Base-by-base conservation (phyloP, 2,329 filamentous ascomycete genomes). In the Xylaria sp. region DNA sequence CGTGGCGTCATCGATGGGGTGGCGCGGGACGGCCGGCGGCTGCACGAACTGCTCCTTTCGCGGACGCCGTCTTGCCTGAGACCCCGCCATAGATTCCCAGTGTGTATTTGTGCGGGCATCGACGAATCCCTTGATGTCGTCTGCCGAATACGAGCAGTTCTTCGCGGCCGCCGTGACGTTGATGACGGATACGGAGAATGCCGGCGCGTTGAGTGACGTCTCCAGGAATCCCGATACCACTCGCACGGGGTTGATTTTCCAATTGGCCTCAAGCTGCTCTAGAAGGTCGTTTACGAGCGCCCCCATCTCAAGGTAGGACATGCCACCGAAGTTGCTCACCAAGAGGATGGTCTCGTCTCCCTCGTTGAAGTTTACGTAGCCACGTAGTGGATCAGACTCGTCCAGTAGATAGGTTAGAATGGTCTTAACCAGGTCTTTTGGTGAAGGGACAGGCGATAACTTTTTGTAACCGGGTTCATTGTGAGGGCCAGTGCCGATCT, bases 171-270 rank as follows among this genome's bases (percentile, higher is more conserved):
- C 83, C 0, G 84, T 84, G 47, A 89, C 76, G 76, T 90, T 92
- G 74, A 92, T 80, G 58, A 93, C 73, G 3, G 90, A 91, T 5
- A 93, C 84, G 16, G 88, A 91, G 75, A 93, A 93, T 0, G 90
- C 91, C 0, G 90, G 86, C 0, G 90, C 91, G 71, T 93, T 92
- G 74, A 93, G 84, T 18, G 89, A 92, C 0, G 91, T 92, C 84
- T 92, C 91, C 65, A 90, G 85, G 32, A 87, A 89, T 1, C 91
- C 91, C 0, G 85, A 81, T 60, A 87, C 84, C 60, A 91, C 84
- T 35, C 91, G 83, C 3, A 83, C 82, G 0, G 86, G 86, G 55
- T 80, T 77, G 4, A 87, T 81, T 5, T 81, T 79, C 84, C 85
- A 88, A 68, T 82, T 76, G 0, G 66, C 70, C 6, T 78, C 79